phyloP scores from a whole-genome alignment of 1,284 basidiomycete genomes.

The Naganishia cerealis region DNA sequence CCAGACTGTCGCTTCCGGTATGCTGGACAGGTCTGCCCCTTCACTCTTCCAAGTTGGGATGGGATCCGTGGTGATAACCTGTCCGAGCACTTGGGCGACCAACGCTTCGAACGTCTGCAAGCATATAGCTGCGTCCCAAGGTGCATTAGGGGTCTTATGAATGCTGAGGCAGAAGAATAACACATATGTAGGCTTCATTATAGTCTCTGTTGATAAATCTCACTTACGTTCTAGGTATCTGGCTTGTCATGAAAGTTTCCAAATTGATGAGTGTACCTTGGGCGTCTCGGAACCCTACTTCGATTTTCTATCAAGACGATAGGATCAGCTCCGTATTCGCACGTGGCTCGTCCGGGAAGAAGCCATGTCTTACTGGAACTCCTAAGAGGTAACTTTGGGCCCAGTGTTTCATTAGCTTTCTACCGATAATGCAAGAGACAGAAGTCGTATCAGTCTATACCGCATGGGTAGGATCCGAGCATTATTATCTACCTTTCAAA shows the following conservation, averaged over 20 bases:
- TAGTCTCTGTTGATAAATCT: not conserved
- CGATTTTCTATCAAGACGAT: slow-evolving; percentile 64
- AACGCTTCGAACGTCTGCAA: slow-evolving; percentile 47
- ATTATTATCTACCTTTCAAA: slow-evolving; percentile 72
- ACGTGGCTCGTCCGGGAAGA: not conserved
- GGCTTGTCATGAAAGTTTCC: slow-evolving; percentile 69
- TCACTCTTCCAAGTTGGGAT: slow-evolving; percentile 26
- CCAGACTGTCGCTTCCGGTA: slow-evolving; percentile 46
- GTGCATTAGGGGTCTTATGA: slow-evolving; percentile 33
- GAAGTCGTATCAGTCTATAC: not conserved
- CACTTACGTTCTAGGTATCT: slow-evolving; percentile 64
- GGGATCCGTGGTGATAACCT: slow-evolving; percentile 48
- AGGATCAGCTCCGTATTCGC: not conserved
- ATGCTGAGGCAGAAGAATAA: slow-evolving; percentile 13
- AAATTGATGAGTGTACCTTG: slow-evolving; percentile 65
- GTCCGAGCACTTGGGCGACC: slow-evolving; percentile 39
- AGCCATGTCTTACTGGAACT: slow-evolving; percentile 66
- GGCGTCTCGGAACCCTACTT: slow-evolving; percentile 87
- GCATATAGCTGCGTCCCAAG: slow-evolving; percentile 45
- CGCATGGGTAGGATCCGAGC: not conserved
- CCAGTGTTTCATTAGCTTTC: slow-evolving; percentile 92
- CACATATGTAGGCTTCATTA: not conserved
- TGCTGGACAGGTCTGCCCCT: slow-evolving; percentile 25
- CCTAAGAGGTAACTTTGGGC: slow-evolving; percentile 91
- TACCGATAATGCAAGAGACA: slow-evolving; percentile 39